Percentiles rank a stretch among this genome's conserved stretches.
These are phyloP conservation scores for Exophiala bonariae DNA, from an alignment of 2,329 filamentous ascomycete species.

Conservation along the genomic window DNA sequence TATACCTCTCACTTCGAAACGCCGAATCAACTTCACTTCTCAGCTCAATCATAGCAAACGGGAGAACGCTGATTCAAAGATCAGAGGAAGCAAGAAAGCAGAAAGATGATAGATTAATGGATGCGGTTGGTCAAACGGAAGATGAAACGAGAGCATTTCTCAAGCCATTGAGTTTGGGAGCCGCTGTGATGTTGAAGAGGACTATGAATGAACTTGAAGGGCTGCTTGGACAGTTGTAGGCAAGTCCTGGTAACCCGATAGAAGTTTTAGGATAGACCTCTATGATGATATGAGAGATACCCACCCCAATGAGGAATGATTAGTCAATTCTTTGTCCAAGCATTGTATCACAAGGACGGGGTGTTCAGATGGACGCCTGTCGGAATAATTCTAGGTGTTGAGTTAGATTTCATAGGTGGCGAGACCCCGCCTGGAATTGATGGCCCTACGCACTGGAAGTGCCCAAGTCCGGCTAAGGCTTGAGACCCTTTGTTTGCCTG, in stretches of 20 bases:
- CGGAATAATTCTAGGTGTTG: no score
- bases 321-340: no score
- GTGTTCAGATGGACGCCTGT: no score
- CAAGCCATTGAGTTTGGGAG: conserved; percentile 34
- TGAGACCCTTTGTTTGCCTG: no score
- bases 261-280: not conserved
- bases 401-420: no score
- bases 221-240: conserved; percentile 8
- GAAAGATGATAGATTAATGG: conserved; percentile 25
- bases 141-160: conserved; percentile 31
- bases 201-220: conserved; percentile 30
- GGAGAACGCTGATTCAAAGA: conserved; percentile 31
- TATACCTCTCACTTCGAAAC: conserved; percentile 43
- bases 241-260: not conserved
- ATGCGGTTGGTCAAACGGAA: conserved; percentile 21
- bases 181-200: conserved; percentile 34
- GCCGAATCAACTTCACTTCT: conserved; percentile 9
- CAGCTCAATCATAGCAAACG: conserved; percentile 27
- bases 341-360: no score
- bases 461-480: no score
- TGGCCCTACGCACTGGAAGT: no score
- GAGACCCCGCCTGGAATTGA: no score
- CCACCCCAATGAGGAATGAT: not conserved
- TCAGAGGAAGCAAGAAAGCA: conserved; percentile 14
- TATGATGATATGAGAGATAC: not conserved